Percentiles rank a stretch among this genome's conserved stretches.
Conservation (phyloP, 495 filamentous ascomycete genomes). For the Sordaria brevicollis region DNA sequence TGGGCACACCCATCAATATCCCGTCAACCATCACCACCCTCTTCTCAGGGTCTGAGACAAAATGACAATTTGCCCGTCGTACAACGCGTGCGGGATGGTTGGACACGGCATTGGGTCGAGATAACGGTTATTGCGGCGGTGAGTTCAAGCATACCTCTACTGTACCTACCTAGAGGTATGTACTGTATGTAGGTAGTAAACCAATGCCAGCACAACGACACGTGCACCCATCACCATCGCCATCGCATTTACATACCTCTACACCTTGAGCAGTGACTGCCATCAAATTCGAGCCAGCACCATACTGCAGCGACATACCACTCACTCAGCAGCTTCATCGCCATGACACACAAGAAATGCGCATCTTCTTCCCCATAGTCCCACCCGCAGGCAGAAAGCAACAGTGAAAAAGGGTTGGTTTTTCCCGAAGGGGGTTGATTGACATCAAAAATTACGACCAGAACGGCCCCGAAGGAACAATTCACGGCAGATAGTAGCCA, state of each 20-base stretch:
- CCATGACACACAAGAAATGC: neutral
- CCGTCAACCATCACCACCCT: neutral
- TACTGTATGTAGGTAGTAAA: no score
- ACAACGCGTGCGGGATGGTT: neutral
- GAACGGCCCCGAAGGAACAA: constrained; percentile 32
- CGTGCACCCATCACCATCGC: no score
- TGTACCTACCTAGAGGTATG: no score
- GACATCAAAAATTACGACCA: constrained; percentile 29
- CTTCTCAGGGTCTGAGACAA: neutral
- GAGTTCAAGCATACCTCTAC: neutral
- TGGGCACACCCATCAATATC: neutral
- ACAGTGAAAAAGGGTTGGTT: constrained; percentile 18
- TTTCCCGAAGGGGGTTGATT: neutral
- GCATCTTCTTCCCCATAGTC: constrained; percentile 20
- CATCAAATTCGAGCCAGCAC: no score
- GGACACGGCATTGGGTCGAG: neutral
- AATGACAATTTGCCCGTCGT: neutral
- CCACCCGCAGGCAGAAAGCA: constrained; percentile 8
- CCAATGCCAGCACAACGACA: neutral
- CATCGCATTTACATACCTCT: no score
- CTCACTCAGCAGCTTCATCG: neutral
- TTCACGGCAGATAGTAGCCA: constrained; percentile 19
- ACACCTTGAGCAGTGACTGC: no score
- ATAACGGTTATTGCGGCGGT: neutral
- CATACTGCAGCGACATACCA: no score